Evolutionary conservation across 164 flowering plant species (phyloP), one percentile per base, ranked within the genome.

Genomic region (Tetrastigma voinierianum): DNA sequence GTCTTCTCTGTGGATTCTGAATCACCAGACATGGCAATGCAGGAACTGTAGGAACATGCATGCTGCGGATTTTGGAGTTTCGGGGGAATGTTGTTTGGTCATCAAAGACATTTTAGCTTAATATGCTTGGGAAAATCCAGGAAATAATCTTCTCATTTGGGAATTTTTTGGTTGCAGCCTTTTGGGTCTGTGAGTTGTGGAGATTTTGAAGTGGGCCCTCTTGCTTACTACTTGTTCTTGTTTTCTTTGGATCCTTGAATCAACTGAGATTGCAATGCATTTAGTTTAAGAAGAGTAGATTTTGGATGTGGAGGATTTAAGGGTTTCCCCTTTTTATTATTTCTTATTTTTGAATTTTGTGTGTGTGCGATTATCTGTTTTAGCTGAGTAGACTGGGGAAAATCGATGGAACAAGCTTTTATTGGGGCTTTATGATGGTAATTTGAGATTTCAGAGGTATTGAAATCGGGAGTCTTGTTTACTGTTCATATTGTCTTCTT

Each of bases 241-340:
- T 13, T n/a, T 15, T 5, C 21, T 46, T 23, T 6, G 24, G 55
- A 43, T 51, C 17, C n/a, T 15, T 59, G 24, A n/a, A 61, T 3
- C 17, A 17, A 46, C 8, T 7, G 46, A 59, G 17, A 43, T 9
- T 15, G 48, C 10, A 44, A 43, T 44, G 15, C 45, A 4, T 55
- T 32, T 20, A 57, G 61, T 13, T 16, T 57, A 47, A 17, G 32
- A 48, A 62, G 10, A 49, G 53, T 21, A 62, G 54, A 48, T 47
- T 62, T 47, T 7, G 19, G 20, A 32, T 57, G n/a, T 57, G 61
- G 61, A 32, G 61, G 61, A 21, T 57, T 57, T 21, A 11, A 57
- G 18, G 46, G 44, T 32, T 32, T 32, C 40, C 40, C 40, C 0
- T 4, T 25, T 15, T 25, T 57, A n/a, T n/a, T n/a, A n/a, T n/a